Evolutionary conservation across 164 flowering plant species (phyloP).

Genomic region (Vitis labrusca): DNA sequence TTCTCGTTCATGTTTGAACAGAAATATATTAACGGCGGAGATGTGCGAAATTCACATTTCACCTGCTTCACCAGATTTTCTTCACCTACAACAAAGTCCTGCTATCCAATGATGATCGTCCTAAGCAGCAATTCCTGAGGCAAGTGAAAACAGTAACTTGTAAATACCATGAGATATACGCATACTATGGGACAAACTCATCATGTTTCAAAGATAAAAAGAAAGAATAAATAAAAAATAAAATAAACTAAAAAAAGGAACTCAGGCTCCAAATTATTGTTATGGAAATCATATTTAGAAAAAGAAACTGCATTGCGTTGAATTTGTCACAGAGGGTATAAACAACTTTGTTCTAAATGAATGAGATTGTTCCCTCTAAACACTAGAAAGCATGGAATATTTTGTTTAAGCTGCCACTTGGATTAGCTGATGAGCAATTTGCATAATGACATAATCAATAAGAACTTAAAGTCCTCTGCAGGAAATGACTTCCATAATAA

Average conservation of each 20-base stretch:
- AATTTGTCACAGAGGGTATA: too few relatives aligned
- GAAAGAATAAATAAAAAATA: neutral
- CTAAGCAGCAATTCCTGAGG: conserved; percentile 43
- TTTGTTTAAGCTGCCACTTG: neutral
- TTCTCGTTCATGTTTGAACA: conserved; percentile 3
- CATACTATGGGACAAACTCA: neutral
- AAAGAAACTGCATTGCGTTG: neutral
- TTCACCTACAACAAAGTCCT: conserved; percentile 21
- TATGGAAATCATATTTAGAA: neutral
- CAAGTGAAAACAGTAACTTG: conserved; percentile 2
- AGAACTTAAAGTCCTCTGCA: conserved; percentile 6
- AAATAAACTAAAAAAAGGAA: neutral
- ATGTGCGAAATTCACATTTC: conserved; percentile 23
- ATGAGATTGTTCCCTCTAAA: too few relatives aligned
- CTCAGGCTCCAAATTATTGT: neutral
- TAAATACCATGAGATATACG: conserved; percentile 1
- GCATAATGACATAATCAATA: neutral
- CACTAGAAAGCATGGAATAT: neutral
- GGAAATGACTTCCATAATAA: neutral
- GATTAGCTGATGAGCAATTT: neutral
- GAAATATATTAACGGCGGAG: conserved; percentile 13
- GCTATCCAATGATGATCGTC: conserved; percentile 16
- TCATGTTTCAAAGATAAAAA: neutral
- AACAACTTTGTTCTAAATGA: too few relatives aligned
- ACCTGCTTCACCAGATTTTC: conserved; percentile 32